A percentile compares a stretch with the other conserved stretches of the same genome.
These are phyloP conservation scores for Acanthamoeba culbertsoni DNA, from an alignment of 208 protist species.

Conservation along the genomic window DNA sequence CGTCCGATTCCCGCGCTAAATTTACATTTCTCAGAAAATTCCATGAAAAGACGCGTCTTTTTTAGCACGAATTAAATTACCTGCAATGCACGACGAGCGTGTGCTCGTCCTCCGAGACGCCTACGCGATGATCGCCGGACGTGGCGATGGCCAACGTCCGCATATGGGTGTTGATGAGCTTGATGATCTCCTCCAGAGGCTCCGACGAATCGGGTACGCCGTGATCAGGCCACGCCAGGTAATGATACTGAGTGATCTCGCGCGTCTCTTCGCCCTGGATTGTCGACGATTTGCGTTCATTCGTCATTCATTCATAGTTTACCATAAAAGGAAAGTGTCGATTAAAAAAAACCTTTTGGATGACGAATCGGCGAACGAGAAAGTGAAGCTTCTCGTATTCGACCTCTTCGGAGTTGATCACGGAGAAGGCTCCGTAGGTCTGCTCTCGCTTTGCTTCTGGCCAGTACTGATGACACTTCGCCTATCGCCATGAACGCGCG, in stretches of 20 bases:
- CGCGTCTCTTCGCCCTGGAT: background rate
- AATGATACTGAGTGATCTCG: conserved; percentile 21
- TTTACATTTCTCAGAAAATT: background rate
- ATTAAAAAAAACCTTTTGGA: background rate
- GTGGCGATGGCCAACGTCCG: background rate
- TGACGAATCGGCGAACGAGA: background rate
- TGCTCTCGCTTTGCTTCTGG: background rate
- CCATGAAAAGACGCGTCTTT: background rate
- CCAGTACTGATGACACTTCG: conserved; percentile 44
- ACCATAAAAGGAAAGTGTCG: background rate
- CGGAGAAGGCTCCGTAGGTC: background rate
- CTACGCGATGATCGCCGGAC: too few relatives aligned
- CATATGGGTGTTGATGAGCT: background rate
- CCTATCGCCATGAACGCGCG: background rate
- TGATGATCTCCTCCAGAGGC: conserved; percentile 37
- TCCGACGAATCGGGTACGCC: conserved; percentile 18
- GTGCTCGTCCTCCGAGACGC: too few relatives aligned
- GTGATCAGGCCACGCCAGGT: conserved; percentile 39
- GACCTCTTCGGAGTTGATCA: background rate
- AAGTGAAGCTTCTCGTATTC: background rate
- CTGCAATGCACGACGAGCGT: conserved; percentile 21
- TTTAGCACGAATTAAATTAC: background rate
- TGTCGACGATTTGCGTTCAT: too few relatives aligned
- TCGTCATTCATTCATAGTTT: background rate
- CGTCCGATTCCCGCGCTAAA: conserved; percentile 10